Percentiles rank a stretch among this genome's conserved stretches.
Evolutionary conservation across 495 filamentous ascomycete species (phyloP).

Genomic region (Hypoxylon lenormandii): DNA sequence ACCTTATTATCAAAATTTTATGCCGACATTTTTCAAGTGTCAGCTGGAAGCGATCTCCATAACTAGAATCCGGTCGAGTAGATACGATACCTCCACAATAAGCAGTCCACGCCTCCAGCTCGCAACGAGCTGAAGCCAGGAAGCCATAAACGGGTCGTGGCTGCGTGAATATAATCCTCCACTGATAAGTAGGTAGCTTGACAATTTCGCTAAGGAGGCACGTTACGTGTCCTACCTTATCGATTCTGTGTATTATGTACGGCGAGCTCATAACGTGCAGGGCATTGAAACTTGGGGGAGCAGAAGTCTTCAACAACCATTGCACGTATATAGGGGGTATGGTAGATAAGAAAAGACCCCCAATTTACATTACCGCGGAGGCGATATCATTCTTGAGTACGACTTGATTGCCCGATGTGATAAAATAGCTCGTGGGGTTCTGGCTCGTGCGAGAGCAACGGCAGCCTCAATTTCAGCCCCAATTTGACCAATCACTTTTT

Average conservation of each 20-base stretch:
- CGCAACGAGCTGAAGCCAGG: background rate
- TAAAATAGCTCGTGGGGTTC: constrained; percentile 1
- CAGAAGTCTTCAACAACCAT: background rate
- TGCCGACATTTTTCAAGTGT: no score
- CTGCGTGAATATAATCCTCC: constrained; percentile 2
- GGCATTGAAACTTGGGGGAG: background rate
- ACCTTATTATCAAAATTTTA: no score
- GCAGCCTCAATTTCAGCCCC: constrained; percentile 33
- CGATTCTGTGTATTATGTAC: constrained; percentile 4
- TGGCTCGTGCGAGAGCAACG: constrained; percentile 30
- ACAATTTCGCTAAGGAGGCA: constrained; percentile 19
- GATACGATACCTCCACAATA: no score
- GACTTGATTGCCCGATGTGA: constrained; percentile 34
- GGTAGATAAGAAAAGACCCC: background rate
- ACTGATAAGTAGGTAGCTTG: background rate
- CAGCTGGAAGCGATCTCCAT: no score
- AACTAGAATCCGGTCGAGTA: no score
- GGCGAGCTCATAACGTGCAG: background rate
- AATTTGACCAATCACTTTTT: constrained; percentile 7
- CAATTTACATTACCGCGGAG: background rate
- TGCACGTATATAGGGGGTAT: background rate
- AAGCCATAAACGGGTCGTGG: background rate
- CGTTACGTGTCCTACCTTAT: constrained; percentile 17
- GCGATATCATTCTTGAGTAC: constrained; percentile 7
- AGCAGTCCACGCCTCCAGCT: no score